Evolutionary conservation across 306 rosid species (phyloP).

Genomic region (Acacia crassicarpa): DNA sequence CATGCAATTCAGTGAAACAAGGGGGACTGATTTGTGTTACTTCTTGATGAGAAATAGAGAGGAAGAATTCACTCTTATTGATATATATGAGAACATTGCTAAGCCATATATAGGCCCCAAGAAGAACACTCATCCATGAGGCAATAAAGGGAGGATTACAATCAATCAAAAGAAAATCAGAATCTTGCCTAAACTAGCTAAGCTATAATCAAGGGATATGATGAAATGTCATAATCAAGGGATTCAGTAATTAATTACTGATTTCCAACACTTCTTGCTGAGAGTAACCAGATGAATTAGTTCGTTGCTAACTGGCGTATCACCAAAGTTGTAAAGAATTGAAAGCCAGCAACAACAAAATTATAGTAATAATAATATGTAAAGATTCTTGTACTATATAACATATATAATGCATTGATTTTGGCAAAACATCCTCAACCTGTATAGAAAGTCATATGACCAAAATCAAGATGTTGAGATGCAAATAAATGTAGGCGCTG

Average conservation of each 20-base stretch:
- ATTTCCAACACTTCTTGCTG: not conserved
- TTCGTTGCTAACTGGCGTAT: not conserved
- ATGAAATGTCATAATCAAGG: too few relatives aligned
- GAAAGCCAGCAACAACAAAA: not conserved
- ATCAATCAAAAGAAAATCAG: too few relatives aligned
- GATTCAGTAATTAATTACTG: too few relatives aligned
- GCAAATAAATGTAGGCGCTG: conserved; percentile 1
- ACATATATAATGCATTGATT: not conserved
- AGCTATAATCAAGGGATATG: too few relatives aligned
- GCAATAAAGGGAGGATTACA: too few relatives aligned
- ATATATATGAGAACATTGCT: too few relatives aligned
- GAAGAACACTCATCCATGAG: too few relatives aligned
- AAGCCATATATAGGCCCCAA: too few relatives aligned
- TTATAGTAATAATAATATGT: not conserved
- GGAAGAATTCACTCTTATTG: too few relatives aligned
- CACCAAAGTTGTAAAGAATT: not conserved
- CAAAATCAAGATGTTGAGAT: not conserved
- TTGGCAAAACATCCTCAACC: conserved; percentile 24
- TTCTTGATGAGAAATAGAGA: not conserved
- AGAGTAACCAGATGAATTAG: conserved; percentile 9
- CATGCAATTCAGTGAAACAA: not conserved
- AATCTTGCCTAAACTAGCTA: too few relatives aligned
- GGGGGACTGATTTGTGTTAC: not conserved
- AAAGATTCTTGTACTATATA: not conserved
- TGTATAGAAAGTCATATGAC: conserved; percentile 10